Evolutionary conservation across 805 yeast genomes (phyloP).

Genomic region (Kluyveromyces siamensis): DNA sequence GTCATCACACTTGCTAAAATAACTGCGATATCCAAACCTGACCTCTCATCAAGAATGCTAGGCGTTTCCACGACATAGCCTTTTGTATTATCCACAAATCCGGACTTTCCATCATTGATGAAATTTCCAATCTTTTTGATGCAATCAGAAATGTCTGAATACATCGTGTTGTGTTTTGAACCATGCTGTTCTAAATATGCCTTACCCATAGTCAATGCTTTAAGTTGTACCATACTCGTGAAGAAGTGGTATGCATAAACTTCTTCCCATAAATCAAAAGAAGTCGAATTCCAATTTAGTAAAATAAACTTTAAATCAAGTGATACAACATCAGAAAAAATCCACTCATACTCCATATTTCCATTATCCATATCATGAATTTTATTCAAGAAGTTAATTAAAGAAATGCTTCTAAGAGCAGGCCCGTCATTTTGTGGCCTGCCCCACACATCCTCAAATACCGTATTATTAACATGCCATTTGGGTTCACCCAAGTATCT

Average conservation of each 20-base stretch:
- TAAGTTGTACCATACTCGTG: slow-evolving; percentile 65
- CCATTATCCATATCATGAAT: slow-evolving; percentile 27
- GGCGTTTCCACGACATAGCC: slow-evolving; percentile 72
- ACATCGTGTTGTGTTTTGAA: neutral
- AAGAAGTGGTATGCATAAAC: slow-evolving; percentile 66
- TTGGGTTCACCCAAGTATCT: slow-evolving; percentile 76
- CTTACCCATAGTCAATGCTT: slow-evolving; percentile 55
- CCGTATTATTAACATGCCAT: slow-evolving; percentile 54
- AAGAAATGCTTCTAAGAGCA: slow-evolving; percentile 64
- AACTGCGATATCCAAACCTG: slow-evolving; percentile 75
- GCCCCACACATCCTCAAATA: slow-evolving; percentile 73
- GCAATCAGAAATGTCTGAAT: slow-evolving; percentile 10
- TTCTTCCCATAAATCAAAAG: slow-evolving; percentile 96
- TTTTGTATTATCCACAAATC: slow-evolving; percentile 30
- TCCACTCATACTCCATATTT: slow-evolving; percentile 11
- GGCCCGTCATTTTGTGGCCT: slow-evolving; percentile 97
- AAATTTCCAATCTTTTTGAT: slow-evolving; percentile 19
- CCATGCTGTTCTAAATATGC: slow-evolving; percentile 23
- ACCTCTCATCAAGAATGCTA: slow-evolving; percentile 34
- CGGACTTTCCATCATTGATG: slow-evolving; percentile 22
- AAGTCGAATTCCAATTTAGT: slow-evolving; percentile 49
- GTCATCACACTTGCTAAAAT: slow-evolving; percentile 38
- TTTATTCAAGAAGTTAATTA: slow-evolving; percentile 43
- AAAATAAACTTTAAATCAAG: slow-evolving; percentile 63
- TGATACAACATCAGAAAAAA: slow-evolving; percentile 38